A percentile compares a stretch with the other conserved stretches of the same genome.
phyloP scores from a whole-genome alignment of 768 basidiomycete genomes.

The Xerocomellus amylosporus region DNA sequence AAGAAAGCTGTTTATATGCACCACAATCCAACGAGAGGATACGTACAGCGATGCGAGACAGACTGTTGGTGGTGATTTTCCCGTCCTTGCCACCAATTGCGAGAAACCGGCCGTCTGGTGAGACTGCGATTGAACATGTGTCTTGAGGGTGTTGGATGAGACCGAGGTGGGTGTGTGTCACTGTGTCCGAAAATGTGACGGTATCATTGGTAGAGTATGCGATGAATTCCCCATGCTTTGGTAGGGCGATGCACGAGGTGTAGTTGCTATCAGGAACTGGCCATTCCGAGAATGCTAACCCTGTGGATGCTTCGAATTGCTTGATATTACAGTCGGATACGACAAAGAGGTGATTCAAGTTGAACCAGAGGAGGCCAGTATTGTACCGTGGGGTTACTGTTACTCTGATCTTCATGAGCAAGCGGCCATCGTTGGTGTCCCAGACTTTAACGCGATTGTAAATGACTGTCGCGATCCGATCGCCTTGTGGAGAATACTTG shows the following conservation, averaged over 20 bases:
- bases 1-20: not conserved
- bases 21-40: too few relatives aligned
- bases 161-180: not conserved
- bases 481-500: not conserved
- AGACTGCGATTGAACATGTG: not conserved
- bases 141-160: not conserved
- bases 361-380: slow-evolving; percentile 4
- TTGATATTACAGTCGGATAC: not conserved
- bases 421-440: not conserved
- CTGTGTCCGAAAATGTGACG: not conserved
- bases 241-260: not conserved
- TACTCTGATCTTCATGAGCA: not conserved
- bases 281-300: not conserved
- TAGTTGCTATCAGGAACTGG: not conserved
- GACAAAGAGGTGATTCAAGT: not conserved
- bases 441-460: not conserved
- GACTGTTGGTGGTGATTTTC: not conserved
- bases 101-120: not conserved
- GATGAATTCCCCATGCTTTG: not conserved
- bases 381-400: not conserved
- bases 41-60: not conserved
- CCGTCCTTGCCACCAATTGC: not conserved
- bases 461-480: not conserved
- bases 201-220: not conserved
- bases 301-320: not conserved